These are phyloP conservation scores for Escallonia herrerae DNA, from an alignment of 129 eudicot genomes.

Conservation along the genomic window DNA sequence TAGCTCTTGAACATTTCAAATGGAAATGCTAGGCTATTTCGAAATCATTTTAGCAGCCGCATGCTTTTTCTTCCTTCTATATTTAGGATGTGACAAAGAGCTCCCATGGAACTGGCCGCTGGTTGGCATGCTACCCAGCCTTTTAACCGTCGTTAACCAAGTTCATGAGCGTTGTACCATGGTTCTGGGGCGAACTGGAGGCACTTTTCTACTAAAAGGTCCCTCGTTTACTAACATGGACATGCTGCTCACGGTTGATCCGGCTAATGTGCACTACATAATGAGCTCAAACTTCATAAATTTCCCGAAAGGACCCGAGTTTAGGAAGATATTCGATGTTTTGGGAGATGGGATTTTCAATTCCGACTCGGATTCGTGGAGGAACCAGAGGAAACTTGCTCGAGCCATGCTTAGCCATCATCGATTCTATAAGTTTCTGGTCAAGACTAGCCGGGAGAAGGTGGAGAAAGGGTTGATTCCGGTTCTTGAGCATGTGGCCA, in stretches of 20 bases:
- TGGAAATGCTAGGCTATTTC: constrained; percentile 23
- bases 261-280: constrained; percentile 49
- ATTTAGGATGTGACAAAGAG: constrained; percentile 15
- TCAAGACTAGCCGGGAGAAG: constrained; percentile 29
- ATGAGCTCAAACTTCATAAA: too few relatives aligned
- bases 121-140: constrained; percentile 44
- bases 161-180: constrained; percentile 34
- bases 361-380: constrained; percentile 57
- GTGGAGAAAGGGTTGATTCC: constrained; percentile 39
- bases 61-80: constrained; percentile 25
- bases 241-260: constrained; percentile 47
- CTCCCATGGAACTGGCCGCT: constrained; percentile 40
- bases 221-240: constrained; percentile 54
- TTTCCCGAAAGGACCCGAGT: too few relatives aligned
- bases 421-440: constrained; percentile 29
- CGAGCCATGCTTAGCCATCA: constrained; percentile 39
- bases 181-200: constrained; percentile 16
- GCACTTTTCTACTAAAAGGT: constrained; percentile 49
- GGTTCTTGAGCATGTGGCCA: constrained; percentile 35
- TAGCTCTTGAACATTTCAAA: too few relatives aligned
- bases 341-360: constrained; percentile 81
- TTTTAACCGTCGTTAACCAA: constrained; percentile 10
- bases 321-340: constrained; percentile 52
- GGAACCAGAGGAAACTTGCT: constrained; percentile 40
- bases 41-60: constrained; percentile 31